Evolutionary conservation across 352 stramenopile genomes (phyloP), one percentile per base, ranked within the genome.

Genomic region (Peronospora destructor): DNA sequence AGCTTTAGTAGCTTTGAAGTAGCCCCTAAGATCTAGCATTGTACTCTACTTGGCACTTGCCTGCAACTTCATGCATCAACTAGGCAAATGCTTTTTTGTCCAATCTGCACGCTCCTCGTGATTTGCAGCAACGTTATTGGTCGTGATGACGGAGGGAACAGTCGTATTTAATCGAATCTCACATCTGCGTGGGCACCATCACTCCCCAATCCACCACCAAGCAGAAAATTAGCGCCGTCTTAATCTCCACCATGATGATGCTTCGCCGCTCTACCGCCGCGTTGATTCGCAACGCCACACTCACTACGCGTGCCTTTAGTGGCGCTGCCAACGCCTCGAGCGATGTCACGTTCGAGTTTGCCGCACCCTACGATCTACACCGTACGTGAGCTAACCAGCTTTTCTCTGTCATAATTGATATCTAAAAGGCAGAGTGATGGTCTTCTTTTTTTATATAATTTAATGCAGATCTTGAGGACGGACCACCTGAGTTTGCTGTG

Each of bases 301-400:
- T 53, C 37, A 58, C 60, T 47, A 56, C 64, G 25, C 78, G 78
- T 53, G 57, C 71, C 28, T 90, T 92, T 63, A 87, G 72, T 54
- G 73, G 71, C 45, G 66, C 71, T 52, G 47, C 64, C 12, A 68
- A 68, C 33, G 60, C 70, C 49, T 60, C 71, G 1, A 68, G 66
- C 46, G 77, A 87, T 48, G 67, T 81, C 49, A 87, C 73, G 47
- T 89, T 88, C 49, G 68, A 93, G 10, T 66, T 93, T 41, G 23
- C 65, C 19, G 62, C 59, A 47, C 76, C 79, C 14, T 93, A 84
- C 68, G 79, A 90, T 75, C 73, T 93, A 52, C 83, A 93, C 64
- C 65, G 77, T 88, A 70, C 50, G 70, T 68, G 11, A 19, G 4
- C 34, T 19, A 12, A 4, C 19, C 29, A 2, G 7, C 19, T 13